A percentile compares a stretch with the other conserved stretches of the same genome.
Conservation (phyloP, 495 filamentous ascomycete genomes). For the Hypomontagnella monticulosa region DNA sequence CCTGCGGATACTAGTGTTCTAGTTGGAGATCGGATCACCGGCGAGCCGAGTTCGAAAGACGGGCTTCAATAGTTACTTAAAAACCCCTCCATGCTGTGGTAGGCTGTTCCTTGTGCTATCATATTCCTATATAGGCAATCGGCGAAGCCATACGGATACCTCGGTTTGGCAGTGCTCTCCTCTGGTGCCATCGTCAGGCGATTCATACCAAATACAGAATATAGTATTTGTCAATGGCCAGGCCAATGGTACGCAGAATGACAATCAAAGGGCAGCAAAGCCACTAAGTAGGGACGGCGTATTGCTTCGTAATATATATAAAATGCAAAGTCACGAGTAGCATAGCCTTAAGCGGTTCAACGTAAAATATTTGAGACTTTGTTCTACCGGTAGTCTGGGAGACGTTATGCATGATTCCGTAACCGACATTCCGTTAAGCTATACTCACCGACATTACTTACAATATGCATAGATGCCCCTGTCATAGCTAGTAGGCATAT, state of each 20-base stretch:
- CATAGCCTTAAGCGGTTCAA: not conserved
- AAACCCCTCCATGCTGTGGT: not conserved
- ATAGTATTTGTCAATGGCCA: conserved; percentile 36
- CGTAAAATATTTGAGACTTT: not conserved
- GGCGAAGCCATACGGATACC: conserved; percentile 20
- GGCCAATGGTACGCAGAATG: conserved; percentile 24
- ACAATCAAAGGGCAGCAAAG: conserved; percentile 17
- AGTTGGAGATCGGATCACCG: not conserved
- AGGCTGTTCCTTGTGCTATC: not conserved
- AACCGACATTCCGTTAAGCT: conserved; percentile 15
- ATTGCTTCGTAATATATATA: not conserved
- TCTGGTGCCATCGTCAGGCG: conserved; percentile 10
- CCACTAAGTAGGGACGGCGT: not conserved
- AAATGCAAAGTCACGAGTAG: not conserved
- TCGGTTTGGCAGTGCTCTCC: conserved; percentile 16
- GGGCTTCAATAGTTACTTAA: not conserved
- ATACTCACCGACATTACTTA: conserved; percentile 9
- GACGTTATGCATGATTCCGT: conserved; percentile 20
- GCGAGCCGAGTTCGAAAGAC: not conserved
- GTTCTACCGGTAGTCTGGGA: not conserved
- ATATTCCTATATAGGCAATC: conserved; percentile 26
- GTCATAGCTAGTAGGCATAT: conserved; percentile 19
- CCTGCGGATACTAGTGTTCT: not conserved
- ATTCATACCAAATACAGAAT: conserved; percentile 23
- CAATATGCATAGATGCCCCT: not conserved